These are phyloP conservation scores for Rubia balearica DNA, from an alignment of 305 asterid species.

Conservation along the genomic window DNA sequence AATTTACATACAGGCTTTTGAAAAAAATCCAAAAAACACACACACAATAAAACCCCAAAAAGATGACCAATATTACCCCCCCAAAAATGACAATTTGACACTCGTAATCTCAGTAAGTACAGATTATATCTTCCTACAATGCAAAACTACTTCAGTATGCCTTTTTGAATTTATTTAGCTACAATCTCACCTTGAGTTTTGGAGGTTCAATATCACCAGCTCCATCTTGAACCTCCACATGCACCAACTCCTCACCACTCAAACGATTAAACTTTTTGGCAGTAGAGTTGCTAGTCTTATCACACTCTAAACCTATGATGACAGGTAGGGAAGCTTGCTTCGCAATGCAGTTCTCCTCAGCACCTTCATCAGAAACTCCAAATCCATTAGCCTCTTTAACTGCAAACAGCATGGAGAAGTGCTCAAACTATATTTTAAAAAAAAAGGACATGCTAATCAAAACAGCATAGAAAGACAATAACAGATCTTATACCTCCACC, in stretches of 20 bases:
- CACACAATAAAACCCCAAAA: too few species aligned
- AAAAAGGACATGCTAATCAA: conserved; percentile 12
- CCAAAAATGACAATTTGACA: neutral
- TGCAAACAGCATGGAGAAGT: conserved; percentile 25
- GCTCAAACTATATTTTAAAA: conserved; percentile 12
- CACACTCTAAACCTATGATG: conserved; percentile 60
- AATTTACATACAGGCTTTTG: too few species aligned
- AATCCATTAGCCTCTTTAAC: conserved; percentile 32
- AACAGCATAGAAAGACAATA: neutral
- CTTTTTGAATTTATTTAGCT: conserved; percentile 2
- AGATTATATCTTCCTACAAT: neutral
- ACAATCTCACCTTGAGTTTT: conserved; percentile 30
- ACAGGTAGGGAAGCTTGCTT: conserved; percentile 31
- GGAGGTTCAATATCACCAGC: conserved; percentile 21
- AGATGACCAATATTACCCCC: too few species aligned
- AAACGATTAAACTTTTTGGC: conserved; percentile 20
- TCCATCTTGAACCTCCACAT: conserved; percentile 27
- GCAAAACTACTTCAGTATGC: neutral
- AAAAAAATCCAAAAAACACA: too few species aligned
- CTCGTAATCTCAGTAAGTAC: conserved; percentile 1
- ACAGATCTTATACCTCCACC: conserved; percentile 26
- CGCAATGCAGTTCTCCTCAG: conserved; percentile 26
- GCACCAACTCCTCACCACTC: conserved; percentile 24
- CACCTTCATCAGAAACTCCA: conserved; percentile 30
- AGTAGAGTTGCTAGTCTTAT: conserved; percentile 30